Base-by-base conservation (phyloP, 805 yeast species). In the Starmera pachycereana region DNA sequence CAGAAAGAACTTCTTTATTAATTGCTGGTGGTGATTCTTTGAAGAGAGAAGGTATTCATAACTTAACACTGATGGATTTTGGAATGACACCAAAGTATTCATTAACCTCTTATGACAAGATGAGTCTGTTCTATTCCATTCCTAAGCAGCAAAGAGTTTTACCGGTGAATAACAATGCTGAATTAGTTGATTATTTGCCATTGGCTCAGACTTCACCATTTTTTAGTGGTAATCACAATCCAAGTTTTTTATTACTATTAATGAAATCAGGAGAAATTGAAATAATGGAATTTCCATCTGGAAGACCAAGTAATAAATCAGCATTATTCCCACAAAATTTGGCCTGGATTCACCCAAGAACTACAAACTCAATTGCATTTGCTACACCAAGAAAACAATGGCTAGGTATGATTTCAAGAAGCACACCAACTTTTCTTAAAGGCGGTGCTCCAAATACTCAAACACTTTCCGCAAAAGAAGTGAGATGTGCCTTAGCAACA, bases 21-120 rank as follows among this genome's bases (percentile, higher is more conserved):
- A 65, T 90, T 5, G 71, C 77, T 19, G 90, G 92, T 10, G 87
- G 85, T 13, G 79, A 75, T 49, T 44, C 62, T 8, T 68, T 71
- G 33, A 55, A 58, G 11, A 49, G 55, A 2, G 67, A 66, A 33
- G 71, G 69, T 0, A 60, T 59, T 32, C 70, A 65, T 39, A 66
- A 64, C 39, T 47, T 81, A 8, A 70, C 74, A 0, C 63, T 79
- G 39, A 63, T 89, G 44, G 84, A 86, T 46, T 81, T 87, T 50
- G 96, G 96, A 4, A 67, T 69, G 34, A 83, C 95, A 12, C 82
- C 95, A 19, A 73, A 76, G 38, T 84, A 86, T 49, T 71, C 88
- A 3, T 61, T 90, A 42, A 83, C 96, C 0, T 81, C 96, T 0
- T 85, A 87, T 59, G 82, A 80, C 8, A 77, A 78, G 38, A 92